A percentile compares a stretch with the other conserved stretches of the same genome.
These are phyloP conservation scores for Kodamaea leandrae DNA, from an alignment of 805 yeast genomes.

Conservation along the genomic window DNA sequence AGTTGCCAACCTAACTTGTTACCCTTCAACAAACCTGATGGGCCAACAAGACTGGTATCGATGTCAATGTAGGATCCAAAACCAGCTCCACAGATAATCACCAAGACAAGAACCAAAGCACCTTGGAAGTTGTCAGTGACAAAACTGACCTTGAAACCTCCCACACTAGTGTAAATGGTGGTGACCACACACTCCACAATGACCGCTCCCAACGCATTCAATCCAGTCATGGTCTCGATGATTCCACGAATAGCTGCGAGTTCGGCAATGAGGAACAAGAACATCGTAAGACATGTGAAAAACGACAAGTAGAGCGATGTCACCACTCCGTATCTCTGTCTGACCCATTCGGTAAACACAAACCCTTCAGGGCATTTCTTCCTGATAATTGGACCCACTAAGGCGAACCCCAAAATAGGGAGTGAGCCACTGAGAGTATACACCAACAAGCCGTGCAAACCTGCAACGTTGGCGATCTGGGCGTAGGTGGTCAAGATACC, in stretches of 20 bases:
- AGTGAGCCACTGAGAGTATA: slow-evolving; percentile 77
- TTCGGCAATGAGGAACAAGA: slow-evolving; percentile 84
- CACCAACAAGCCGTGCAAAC: slow-evolving; percentile 82
- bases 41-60: slow-evolving; percentile 60
- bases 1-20: slow-evolving; percentile 86
- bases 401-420: slow-evolving; percentile 82
- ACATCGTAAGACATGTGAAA: slow-evolving; percentile 82
- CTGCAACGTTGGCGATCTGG: slow-evolving; percentile 80
- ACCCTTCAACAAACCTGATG: slow-evolving; percentile 61
- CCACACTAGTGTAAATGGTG: slow-evolving; percentile 79
- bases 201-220: slow-evolving; percentile 75
- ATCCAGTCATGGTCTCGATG: slow-evolving; percentile 71
- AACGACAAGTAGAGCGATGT: slow-evolving; percentile 74
- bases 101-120: slow-evolving; percentile 59
- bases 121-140: slow-evolving; percentile 86
- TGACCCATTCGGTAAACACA: slow-evolving; percentile 93
- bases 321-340: slow-evolving; percentile 69
- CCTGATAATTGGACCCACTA: slow-evolving; percentile 77
- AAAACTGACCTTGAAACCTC: slow-evolving; percentile 88
- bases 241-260: slow-evolving; percentile 78
- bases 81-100: slow-evolving; percentile 72
- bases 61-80: slow-evolving; percentile 73
- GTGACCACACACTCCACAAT: slow-evolving; percentile 86
- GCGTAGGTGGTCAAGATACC: slow-evolving; percentile 81
- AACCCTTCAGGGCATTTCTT: slow-evolving; percentile 84